Percentiles rank a stretch among this genome's conserved stretches.
These are phyloP conservation scores for Globisporangium mamillatum DNA, from an alignment of 352 stramenopile species.

Conservation along the genomic window DNA sequence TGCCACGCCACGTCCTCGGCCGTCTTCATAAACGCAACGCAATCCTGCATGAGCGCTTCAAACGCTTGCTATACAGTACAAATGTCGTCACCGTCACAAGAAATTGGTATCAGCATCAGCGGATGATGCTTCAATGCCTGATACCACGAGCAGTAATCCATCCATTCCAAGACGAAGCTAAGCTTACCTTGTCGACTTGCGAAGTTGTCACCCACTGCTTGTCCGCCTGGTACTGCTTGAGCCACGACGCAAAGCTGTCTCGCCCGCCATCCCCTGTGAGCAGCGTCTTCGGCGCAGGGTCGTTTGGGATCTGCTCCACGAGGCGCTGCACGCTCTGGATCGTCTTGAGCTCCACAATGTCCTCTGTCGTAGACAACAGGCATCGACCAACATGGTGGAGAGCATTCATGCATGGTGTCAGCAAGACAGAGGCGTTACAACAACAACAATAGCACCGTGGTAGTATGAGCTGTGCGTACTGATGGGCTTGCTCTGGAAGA, in stretches of 20 bases:
- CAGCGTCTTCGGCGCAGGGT: neutral
- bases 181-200: constrained; percentile 14
- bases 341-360: constrained; percentile 56
- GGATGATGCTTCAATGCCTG: neutral
- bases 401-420: neutral
- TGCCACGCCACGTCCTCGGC: constrained; percentile 41
- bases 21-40: constrained; percentile 36
- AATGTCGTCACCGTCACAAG: neutral
- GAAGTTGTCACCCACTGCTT: constrained; percentile 15
- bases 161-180: too few species aligned
- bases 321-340: constrained; percentile 52
- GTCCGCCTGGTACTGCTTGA: constrained; percentile 15
- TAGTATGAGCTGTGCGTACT: constrained; percentile 13
- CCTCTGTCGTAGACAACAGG: constrained; percentile 19
- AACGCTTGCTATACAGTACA: constrained; percentile 27
- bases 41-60: constrained; percentile 46
- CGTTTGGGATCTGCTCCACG: constrained; percentile 34
- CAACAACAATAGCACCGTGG: neutral
- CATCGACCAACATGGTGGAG: too few species aligned
- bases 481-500: constrained; percentile 38
- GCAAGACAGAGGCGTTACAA: neutral
- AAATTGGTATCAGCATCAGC: neutral
- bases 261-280: neutral
- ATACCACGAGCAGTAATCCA: neutral
- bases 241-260: constrained; percentile 9